Conservation (phyloP, 148 eudicot species). For the Tetragonia tetragonoides region DNA sequence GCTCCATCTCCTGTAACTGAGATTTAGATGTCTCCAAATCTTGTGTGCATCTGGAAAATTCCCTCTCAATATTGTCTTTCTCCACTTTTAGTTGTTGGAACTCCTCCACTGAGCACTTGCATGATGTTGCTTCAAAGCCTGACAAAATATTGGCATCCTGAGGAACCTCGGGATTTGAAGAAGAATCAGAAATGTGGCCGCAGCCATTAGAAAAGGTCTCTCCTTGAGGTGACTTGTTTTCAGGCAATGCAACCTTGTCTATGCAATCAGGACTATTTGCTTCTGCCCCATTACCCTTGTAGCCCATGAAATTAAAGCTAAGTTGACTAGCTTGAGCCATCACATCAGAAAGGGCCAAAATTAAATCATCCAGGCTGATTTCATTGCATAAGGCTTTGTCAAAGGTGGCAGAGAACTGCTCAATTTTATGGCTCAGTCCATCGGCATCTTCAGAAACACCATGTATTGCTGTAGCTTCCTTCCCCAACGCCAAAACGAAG, state of each 20-base stretch:
- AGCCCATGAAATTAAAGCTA: constrained; percentile 52
- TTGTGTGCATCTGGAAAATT: constrained; percentile 56
- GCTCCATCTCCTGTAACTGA: constrained; percentile 65
- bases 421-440: constrained; percentile 44
- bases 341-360: constrained; percentile 67
- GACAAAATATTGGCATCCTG: constrained; percentile 72
- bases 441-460: constrained; percentile 42
- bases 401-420: constrained; percentile 51
- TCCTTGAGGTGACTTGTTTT: constrained; percentile 54
- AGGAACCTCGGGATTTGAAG: constrained; percentile 82
- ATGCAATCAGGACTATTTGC: constrained; percentile 74
- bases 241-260: constrained; percentile 89
- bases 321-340: constrained; percentile 59
- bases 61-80: constrained; percentile 55
- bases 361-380: constrained; percentile 47
- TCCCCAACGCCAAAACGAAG: constrained; percentile 56
- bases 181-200: constrained; percentile 60
- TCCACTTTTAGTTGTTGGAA: constrained; percentile 67
- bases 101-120: constrained; percentile 67
- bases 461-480: constrained; percentile 51
- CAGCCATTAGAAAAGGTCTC: constrained; percentile 53
- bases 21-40: constrained; percentile 55
- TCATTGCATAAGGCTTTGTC: constrained; percentile 46
- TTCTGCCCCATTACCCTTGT: constrained; percentile 56
- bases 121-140: constrained; percentile 47